Evolutionary conservation across 169 alveolate species (phyloP).

Genomic region (Plasmodium knowlesi): DNA sequence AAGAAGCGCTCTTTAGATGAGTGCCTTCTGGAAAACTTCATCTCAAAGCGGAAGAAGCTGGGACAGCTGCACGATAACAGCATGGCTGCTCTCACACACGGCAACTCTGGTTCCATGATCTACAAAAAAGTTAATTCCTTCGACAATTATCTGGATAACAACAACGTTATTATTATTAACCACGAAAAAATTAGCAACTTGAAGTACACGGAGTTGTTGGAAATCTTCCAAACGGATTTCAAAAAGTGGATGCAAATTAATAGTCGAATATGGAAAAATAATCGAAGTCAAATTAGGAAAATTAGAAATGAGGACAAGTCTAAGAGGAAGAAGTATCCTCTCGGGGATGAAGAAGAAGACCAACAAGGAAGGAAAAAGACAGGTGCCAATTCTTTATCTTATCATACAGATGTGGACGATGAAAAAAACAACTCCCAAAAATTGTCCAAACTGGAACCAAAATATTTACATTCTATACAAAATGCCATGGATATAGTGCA

Average conservation of each 20-base stretch:
- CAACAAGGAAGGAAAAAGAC: background rate
- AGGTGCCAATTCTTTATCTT: background rate
- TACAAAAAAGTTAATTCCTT: slow-evolving; percentile 32
- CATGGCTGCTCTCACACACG: background rate
- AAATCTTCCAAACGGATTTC: slow-evolving; percentile 50
- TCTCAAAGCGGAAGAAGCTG: slow-evolving; percentile 37
- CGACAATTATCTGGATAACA: background rate
- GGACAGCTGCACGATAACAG: slow-evolving; percentile 10
- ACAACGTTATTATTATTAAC: slow-evolving; percentile 29
- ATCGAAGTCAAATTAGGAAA: slow-evolving; percentile 57
- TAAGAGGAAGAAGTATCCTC: slow-evolving; percentile 29
- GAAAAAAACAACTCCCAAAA: slow-evolving; percentile 22
- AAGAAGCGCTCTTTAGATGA: slow-evolving; percentile 41
- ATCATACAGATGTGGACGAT: background rate
- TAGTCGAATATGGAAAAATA: slow-evolving; percentile 61
- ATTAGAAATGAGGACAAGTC: slow-evolving; percentile 15
- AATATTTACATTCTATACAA: slow-evolving; percentile 51
- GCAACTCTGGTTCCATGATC: background rate
- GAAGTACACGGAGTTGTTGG: slow-evolving; percentile 22
- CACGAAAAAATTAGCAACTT: slow-evolving; percentile 37
- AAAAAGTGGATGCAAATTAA: slow-evolving; percentile 53
- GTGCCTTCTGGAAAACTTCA: slow-evolving; percentile 28
- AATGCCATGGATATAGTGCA: slow-evolving; percentile 69
- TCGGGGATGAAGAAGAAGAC: slow-evolving; percentile 2
- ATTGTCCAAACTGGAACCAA: slow-evolving; percentile 35